phyloP scores from a whole-genome alignment of 805 yeast species.

The Cyberlindnera subsufficiens region DNA sequence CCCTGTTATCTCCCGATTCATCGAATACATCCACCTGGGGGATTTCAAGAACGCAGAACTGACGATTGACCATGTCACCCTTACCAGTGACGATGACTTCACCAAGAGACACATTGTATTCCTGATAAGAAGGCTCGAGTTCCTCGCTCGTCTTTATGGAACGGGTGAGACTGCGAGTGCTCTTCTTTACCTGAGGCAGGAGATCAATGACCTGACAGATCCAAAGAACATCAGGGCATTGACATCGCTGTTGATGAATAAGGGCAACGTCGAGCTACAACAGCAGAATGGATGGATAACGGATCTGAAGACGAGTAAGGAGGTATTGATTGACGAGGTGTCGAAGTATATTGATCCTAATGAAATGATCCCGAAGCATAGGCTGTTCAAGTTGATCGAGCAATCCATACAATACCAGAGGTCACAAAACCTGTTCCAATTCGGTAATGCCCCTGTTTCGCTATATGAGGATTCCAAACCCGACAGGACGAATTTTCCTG shows the following conservation, averaged over 20 bases:
- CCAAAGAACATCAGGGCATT: conserved; percentile 22
- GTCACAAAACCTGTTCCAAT: conserved; percentile 28
- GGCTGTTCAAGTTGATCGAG: conserved; percentile 42
- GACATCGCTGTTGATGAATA: conserved; percentile 25
- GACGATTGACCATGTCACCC: conserved; percentile 20
- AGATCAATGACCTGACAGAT: conserved; percentile 26
- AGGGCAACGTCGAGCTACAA: conserved; percentile 18
- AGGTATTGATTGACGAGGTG: conserved; percentile 34
- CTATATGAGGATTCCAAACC: conserved; percentile 32
- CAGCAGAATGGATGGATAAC: conserved; percentile 27
- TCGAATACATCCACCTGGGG: conserved; percentile 34
- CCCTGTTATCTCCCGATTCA: conserved; percentile 34
- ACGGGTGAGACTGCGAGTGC: conserved; percentile 29
- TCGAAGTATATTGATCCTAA: conserved; percentile 44
- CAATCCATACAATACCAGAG: conserved; percentile 48
- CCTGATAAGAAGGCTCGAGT: conserved; percentile 34
- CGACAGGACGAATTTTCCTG: conserved; percentile 38
- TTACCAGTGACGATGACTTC: conserved; percentile 12
- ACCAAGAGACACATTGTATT: conserved; percentile 21
- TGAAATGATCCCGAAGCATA: conserved; percentile 45
- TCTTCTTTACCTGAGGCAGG: conserved; percentile 31
- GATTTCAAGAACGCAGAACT: conserved; percentile 33
- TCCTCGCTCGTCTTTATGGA: conserved; percentile 34
- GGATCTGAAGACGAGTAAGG: conserved; percentile 30
- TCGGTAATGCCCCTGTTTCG: conserved; percentile 26